phyloP scores from a whole-genome alignment of 768 basidiomycete species.

The Rhodotorula paludigena region DNA sequence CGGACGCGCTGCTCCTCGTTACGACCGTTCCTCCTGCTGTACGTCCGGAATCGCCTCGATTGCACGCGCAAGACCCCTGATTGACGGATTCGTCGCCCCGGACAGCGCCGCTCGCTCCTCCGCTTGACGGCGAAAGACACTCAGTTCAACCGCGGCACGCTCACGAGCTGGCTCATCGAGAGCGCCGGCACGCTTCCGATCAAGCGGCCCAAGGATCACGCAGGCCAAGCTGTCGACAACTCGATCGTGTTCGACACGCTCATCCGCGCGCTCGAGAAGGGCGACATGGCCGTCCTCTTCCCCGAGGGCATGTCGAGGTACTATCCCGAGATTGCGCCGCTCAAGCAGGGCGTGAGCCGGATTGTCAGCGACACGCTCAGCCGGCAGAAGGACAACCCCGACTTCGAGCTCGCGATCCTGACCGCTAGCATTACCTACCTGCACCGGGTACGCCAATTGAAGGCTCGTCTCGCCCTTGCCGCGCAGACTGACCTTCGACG shows the following conservation, averaged over 20 bases:
- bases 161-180: conserved; percentile 86
- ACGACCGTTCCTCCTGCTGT: conserved; percentile 56
- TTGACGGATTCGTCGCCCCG: conserved; percentile 43
- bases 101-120: conserved; percentile 66
- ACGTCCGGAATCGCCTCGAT: not conserved
- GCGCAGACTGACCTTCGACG: not conserved
- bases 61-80: not conserved
- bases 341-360: conserved; percentile 83
- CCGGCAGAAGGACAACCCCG: conserved; percentile 55
- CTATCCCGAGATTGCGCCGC: conserved; percentile 76
- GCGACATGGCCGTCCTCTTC: conserved; percentile 57
- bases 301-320: conserved; percentile 83
- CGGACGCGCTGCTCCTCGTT: conserved; percentile 73
- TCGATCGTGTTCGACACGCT: conserved; percentile 63
- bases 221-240: conserved; percentile 59
- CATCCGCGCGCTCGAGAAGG: conserved; percentile 44
- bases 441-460: conserved; percentile 67
- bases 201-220: conserved; percentile 62
- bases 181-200: conserved; percentile 81
- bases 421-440: conserved; percentile 58
- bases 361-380: conserved; percentile 72
- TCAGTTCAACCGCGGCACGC: conserved; percentile 73
- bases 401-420: conserved; percentile 64
- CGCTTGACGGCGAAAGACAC: conserved; percentile 83
- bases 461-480: conserved; percentile 56